Evolutionary conservation across 2,329 filamentous ascomycete species (phyloP).

Genomic region (Colletotrichum viniferum): DNA sequence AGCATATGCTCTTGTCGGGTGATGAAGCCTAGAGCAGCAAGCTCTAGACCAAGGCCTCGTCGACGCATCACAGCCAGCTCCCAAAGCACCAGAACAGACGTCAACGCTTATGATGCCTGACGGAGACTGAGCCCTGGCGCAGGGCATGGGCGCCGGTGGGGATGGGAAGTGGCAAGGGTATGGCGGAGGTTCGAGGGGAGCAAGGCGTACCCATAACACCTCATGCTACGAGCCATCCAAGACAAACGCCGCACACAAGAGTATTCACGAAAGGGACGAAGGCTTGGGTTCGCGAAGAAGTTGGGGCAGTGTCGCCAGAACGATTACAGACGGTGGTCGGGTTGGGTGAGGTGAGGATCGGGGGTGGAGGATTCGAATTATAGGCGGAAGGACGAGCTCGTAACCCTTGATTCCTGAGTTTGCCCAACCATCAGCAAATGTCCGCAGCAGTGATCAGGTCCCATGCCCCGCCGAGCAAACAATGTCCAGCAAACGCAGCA

Average conservation of each 20-base stretch:
- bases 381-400: slow-evolving; percentile 7
- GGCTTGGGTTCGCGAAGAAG: not conserved
- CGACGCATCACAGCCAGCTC: slow-evolving; percentile 1
- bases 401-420: slow-evolving; percentile 20
- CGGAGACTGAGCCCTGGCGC: not conserved
- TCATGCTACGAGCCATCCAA: slow-evolving; percentile 27
- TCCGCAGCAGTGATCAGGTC: not conserved
- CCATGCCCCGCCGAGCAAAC: not conserved
- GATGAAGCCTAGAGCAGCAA: not conserved
- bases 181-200: slow-evolving; percentile 29
- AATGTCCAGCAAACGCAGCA: not conserved
- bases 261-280: not conserved
- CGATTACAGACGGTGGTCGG: not conserved
- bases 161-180: slow-evolving; percentile 27
- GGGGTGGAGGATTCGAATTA: slow-evolving; percentile 1
- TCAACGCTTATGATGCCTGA: not conserved
- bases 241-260: not conserved
- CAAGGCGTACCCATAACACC: slow-evolving; percentile 48
- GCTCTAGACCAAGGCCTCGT: not conserved
- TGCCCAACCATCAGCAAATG: slow-evolving; percentile 19
- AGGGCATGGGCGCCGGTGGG: not conserved
- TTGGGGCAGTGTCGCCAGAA: not conserved
- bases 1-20: slow-evolving; percentile 1
- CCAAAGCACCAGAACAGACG: not conserved
- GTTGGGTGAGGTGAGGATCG: not conserved